These are phyloP conservation scores for Tieghemostelium lacteum DNA, from an alignment of 78 protist genomes.

Conservation along the genomic window DNA sequence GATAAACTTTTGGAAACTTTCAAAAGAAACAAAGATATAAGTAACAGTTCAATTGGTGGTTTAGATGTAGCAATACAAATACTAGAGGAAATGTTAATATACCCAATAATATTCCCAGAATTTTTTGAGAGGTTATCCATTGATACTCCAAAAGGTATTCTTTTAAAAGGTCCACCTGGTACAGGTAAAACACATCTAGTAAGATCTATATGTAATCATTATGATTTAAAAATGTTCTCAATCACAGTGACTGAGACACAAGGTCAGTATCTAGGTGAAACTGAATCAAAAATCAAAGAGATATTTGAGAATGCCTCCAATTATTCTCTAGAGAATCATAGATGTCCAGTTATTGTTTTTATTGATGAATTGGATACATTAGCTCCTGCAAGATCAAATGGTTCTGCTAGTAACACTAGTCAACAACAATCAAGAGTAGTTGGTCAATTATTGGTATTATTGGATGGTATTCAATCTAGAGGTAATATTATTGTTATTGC, in stretches of 20 bases:
- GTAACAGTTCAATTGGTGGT: slow-evolving; percentile 22
- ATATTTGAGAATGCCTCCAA: slow-evolving; percentile 32
- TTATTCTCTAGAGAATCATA: neutral
- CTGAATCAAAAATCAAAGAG: slow-evolving; percentile 61
- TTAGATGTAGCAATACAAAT: slow-evolving; percentile 12
- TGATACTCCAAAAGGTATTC: slow-evolving; percentile 86
- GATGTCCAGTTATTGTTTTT: slow-evolving; percentile 43
- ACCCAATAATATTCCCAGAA: slow-evolving; percentile 40
- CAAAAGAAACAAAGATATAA: neutral
- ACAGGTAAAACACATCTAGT: slow-evolving; percentile 99
- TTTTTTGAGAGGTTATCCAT: slow-evolving; percentile 20
- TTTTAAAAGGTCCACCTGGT: slow-evolving; percentile 99
- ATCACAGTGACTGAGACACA: slow-evolving; percentile 94
- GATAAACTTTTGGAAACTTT: neutral
- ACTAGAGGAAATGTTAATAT: slow-evolving; percentile 69
- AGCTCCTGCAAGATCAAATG: slow-evolving; percentile 65
- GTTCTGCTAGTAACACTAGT: neutral
- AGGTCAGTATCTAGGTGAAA: slow-evolving; percentile 81
- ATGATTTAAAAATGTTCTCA: slow-evolving; percentile 98
- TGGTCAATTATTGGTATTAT: slow-evolving; percentile 61
- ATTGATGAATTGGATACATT: slow-evolving; percentile 81
- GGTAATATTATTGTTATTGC: slow-evolving; percentile 79
- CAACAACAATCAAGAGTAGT: slow-evolving; percentile 69
- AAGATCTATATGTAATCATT: slow-evolving; percentile 99
- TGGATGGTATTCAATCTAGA: slow-evolving; percentile 68